Conservation (phyloP, 352 stramenopile genomes). For the Phytophthora hibernalis region DNA sequence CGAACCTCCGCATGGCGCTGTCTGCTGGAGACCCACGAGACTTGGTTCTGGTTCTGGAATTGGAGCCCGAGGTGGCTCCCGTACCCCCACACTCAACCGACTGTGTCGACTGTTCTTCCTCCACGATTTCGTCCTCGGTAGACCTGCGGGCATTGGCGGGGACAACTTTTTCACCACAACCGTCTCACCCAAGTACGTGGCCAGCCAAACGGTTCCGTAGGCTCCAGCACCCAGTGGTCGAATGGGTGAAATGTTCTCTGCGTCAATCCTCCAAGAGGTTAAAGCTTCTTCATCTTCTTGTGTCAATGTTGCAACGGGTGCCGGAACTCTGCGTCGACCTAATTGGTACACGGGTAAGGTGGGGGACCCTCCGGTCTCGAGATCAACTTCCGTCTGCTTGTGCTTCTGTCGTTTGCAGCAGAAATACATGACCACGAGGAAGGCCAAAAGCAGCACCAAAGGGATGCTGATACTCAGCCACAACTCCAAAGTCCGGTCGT, state of each 20-base stretch:
- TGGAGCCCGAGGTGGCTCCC: constrained; percentile 15
- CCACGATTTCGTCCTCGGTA: constrained; percentile 42
- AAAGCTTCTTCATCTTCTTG: constrained; percentile 64
- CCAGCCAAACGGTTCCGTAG: constrained; percentile 64
- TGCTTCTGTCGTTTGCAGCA: constrained; percentile 29
- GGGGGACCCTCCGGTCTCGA: constrained; percentile 7
- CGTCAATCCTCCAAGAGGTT: constrained; percentile 58
- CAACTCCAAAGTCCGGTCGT: constrained; percentile 28
- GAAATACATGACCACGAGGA: constrained; percentile 35
- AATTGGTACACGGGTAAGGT: constrained; percentile 19
- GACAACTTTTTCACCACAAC: constrained; percentile 65
- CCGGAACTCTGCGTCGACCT: constrained; percentile 2
- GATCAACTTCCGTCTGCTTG: not conserved
- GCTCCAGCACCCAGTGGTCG: constrained; percentile 44
- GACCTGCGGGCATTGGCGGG: constrained; percentile 37
- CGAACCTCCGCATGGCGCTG: constrained; percentile 46
- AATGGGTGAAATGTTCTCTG: constrained; percentile 36
- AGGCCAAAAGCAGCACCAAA: constrained; percentile 26
- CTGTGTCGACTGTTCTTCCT: constrained; percentile 37
- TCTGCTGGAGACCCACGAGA: constrained; percentile 21
- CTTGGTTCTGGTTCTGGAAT: constrained; percentile 33
- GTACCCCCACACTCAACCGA: constrained; percentile 16
- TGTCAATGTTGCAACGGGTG: constrained; percentile 19
- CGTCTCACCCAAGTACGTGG: constrained; percentile 49
- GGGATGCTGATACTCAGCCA: constrained; percentile 47